Evolutionary conservation across 257 asterid species (phyloP), one percentile per base, ranked within the genome.

Genomic region (Forsythia suspensa): DNA sequence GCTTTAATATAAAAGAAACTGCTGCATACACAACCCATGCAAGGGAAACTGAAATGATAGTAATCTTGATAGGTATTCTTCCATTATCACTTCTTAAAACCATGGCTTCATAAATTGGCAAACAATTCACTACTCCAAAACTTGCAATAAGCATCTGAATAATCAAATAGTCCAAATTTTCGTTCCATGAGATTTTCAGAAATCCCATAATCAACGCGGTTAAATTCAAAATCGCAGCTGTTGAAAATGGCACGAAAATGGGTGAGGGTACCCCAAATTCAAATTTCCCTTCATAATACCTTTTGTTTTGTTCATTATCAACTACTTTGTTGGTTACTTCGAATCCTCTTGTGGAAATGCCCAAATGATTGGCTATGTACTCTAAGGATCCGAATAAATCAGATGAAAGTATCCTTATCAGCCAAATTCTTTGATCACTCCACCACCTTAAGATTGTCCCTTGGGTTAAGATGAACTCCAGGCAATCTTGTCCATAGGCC

Each of bases 21-120:
- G 81, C 38, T 52, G 81, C 84, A 63, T 34, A 71, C 2, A 85
- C 24, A 5, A 73, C 36, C 77, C 85, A 85, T 0, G 84, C 85
- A 41, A 85, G 37, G 69, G 79, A 41, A 74, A 70, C n/a, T 1
- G 90, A 86, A 52, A 82, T 71, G 71, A 82, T 13, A 4, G 85
- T 87, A 52, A 85, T 90, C 46, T 75, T 86, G 34, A 71, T 48
- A 4, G 92, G 91, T 86, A 93, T 86, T 74, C 72, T 91, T 41
- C 97, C 94, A 44, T 83, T 77, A 76, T 91, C 95, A 8, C 84
- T 74, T 82, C 95, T 90, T 10, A 83, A 24, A 55, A 85, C 69
- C 93, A 93, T 91, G 24, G 83, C 97, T 80, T 66, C 90, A 77
- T 86, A 91, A 9, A 91, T 34, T 0, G 97, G 95, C 66, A 85